These are phyloP conservation scores for Russula ochroleuca DNA, from an alignment of 768 basidiomycete species.

Conservation along the genomic window DNA sequence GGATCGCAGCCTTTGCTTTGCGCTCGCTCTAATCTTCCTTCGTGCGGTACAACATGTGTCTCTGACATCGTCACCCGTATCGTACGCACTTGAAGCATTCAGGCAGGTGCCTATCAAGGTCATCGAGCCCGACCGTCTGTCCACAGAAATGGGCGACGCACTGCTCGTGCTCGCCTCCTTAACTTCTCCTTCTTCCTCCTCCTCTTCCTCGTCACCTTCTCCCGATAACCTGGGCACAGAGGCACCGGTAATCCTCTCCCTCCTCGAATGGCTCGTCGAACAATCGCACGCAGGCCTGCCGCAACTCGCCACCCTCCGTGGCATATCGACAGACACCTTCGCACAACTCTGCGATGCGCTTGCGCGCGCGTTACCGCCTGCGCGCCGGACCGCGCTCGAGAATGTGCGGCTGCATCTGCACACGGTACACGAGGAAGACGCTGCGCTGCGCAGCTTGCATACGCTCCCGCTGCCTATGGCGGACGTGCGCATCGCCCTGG, in stretches of 20 bases:
- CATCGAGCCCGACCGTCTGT: conserved; percentile 28
- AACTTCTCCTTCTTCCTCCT: conserved; percentile 21
- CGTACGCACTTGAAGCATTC: conserved; percentile 22
- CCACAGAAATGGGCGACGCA: conserved; percentile 39
- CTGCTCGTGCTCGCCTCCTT: conserved; percentile 32
- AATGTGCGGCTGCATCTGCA: conserved; percentile 35
- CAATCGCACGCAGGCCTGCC: conserved; percentile 39
- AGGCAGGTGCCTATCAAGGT: conserved; percentile 16
- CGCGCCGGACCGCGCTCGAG: conserved; percentile 35
- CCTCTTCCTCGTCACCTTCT: conserved; percentile 23
- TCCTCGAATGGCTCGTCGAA: conserved; percentile 52
- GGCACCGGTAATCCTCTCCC: conserved; percentile 40
- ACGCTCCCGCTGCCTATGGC: conserved; percentile 6
- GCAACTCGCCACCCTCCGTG: conserved; percentile 44
- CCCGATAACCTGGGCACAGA: conserved; percentile 19
- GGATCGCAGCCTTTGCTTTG: conserved; percentile 32
- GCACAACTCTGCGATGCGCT: conserved; percentile 44
- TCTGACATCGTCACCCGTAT: neutral
- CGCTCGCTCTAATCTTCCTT: conserved; percentile 30
- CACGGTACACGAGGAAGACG: conserved; percentile 29
- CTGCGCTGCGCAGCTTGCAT: neutral
- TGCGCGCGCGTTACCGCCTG: conserved; percentile 32
- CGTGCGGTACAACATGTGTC: conserved; percentile 30
- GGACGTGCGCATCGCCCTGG: conserved; percentile 6
- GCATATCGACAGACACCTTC: conserved; percentile 47